Percentiles rank a stretch among this genome's conserved stretches.
phyloP scores from a whole-genome alignment of 2,329 filamentous ascomycete species.

The Paracamarosporium sp. region DNA sequence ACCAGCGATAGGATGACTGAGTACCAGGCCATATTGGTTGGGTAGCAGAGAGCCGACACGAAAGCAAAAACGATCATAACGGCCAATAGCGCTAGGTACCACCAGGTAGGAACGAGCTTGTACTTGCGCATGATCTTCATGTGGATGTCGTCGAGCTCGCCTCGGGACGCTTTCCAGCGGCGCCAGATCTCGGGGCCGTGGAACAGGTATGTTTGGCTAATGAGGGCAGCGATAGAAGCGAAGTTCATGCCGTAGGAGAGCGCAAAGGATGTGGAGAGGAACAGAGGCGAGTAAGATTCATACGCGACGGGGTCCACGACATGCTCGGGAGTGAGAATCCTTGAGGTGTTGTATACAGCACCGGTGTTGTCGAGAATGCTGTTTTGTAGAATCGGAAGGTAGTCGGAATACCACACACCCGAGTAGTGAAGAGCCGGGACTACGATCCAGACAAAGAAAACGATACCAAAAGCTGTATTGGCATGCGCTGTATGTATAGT shows the following conservation, averaged over 20 bases:
- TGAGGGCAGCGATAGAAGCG: slow-evolving; percentile 75
- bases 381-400: slow-evolving; percentile 84
- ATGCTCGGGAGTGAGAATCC: slow-evolving; percentile 78
- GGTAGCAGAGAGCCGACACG: slow-evolving; percentile 59
- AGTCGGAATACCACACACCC: slow-evolving; percentile 80
- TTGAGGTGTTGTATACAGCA: slow-evolving; percentile 79
- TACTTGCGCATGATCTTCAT: slow-evolving; percentile 64
- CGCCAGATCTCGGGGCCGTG: slow-evolving; percentile 67
- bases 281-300: slow-evolving; percentile 79
- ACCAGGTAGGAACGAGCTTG: slow-evolving; percentile 63
- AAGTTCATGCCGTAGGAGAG: slow-evolving; percentile 88
- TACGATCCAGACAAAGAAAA: slow-evolving; percentile 26
- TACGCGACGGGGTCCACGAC: slow-evolving; percentile 82
- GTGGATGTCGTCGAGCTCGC: slow-evolving; percentile 57
- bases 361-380: slow-evolving; percentile 87
- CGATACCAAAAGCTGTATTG: background rate
- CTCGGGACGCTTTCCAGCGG: slow-evolving; percentile 66
- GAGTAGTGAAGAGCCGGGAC: slow-evolving; percentile 61
- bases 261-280: slow-evolving; percentile 85
- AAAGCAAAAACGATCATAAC: slow-evolving; percentile 60
- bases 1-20: slow-evolving; percentile 71
- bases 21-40: slow-evolving; percentile 74
- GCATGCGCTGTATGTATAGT: slow-evolving; percentile 63
- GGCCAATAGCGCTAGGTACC: slow-evolving; percentile 59
- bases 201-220: slow-evolving; percentile 67